phyloP scores from a whole-genome alignment of 345 rosid species.

The Laguncularia racemosa region DNA sequence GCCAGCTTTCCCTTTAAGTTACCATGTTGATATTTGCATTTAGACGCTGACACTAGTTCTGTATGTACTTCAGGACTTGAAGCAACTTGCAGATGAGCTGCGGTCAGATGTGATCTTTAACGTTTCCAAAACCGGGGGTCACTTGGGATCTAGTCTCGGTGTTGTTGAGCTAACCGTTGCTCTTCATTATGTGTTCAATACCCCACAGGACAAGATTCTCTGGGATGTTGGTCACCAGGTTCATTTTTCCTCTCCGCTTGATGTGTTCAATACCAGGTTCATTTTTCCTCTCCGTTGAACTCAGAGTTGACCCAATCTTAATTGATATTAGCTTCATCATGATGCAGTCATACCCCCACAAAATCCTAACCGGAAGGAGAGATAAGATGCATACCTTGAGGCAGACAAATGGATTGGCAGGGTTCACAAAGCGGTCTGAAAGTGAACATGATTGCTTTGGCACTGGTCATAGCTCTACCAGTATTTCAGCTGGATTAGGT shows the following conservation, averaged over 20 bases:
- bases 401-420: conserved; percentile 84
- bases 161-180: conserved; percentile 98
- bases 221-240: conserved; percentile 99
- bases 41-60: too few species aligned
- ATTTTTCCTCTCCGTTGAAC: background rate
- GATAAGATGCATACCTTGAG: conserved; percentile 83
- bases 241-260: background rate
- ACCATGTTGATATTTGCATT: too few species aligned
- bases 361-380: conserved; percentile 94
- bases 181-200: conserved; percentile 87
- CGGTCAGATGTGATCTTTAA: conserved; percentile 87
- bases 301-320: background rate
- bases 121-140: conserved; percentile 95
- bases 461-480: conserved; percentile 91
- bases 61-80: conserved; percentile 48
- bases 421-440: conserved; percentile 84
- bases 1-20: too few species aligned
- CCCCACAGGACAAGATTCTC: conserved; percentile 81
- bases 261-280: conserved; percentile 64
- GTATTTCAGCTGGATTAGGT: conserved; percentile 95
- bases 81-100: conserved; percentile 79
- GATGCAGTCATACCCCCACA: conserved; percentile 85
- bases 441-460: conserved; percentile 96
- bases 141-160: conserved; percentile 94
- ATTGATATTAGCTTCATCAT: background rate